A percentile compares a stretch with the other conserved stretches of the same genome.
These are phyloP conservation scores for Farysia itapuensis DNA, from an alignment of 1,284 basidiomycete genomes.

Conservation along the genomic window DNA sequence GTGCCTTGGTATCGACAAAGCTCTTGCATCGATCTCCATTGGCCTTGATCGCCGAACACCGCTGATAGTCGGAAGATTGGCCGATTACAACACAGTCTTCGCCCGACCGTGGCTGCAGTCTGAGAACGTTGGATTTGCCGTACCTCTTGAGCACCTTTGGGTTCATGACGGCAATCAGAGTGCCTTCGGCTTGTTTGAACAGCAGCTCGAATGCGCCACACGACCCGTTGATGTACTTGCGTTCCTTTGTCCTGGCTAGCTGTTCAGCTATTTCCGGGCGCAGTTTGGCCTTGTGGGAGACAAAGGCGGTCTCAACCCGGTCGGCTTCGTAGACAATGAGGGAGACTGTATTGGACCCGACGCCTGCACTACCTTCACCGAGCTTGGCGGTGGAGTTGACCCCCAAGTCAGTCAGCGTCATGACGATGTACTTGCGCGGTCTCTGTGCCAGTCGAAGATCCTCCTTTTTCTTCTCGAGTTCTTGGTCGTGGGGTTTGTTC, in stretches of 20 bases:
- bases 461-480: conserved; percentile 62
- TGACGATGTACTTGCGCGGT: conserved; percentile 79
- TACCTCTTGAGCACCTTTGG: conserved; percentile 82
- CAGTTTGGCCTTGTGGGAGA: conserved; percentile 2
- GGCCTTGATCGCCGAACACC: conserved; percentile 70
- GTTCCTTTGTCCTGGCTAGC: conserved; percentile 50
- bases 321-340: conserved; percentile 88
- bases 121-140: conserved; percentile 62
- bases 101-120: conserved; percentile 79
- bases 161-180: conserved; percentile 85
- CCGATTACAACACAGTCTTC: conserved; percentile 82
- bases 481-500: too few relatives aligned
- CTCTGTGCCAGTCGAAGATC: conserved; percentile 6
- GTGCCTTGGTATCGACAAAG: conserved; percentile 61
- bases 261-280: conserved; percentile 13
- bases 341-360: conserved; percentile 79
- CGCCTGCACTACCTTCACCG: conserved; percentile 61
- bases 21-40: conserved; percentile 79
- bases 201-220: conserved; percentile 86
- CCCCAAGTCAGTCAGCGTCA: conserved; percentile 82
- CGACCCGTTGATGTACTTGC: conserved; percentile 80
- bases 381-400: conserved; percentile 62
- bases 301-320: conserved; percentile 55
- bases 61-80: conserved; percentile 78
- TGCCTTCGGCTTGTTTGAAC: conserved; percentile 80